Conservation (phyloP, 768 basidiomycete genomes). For the Termitomyces sp. region DNA sequence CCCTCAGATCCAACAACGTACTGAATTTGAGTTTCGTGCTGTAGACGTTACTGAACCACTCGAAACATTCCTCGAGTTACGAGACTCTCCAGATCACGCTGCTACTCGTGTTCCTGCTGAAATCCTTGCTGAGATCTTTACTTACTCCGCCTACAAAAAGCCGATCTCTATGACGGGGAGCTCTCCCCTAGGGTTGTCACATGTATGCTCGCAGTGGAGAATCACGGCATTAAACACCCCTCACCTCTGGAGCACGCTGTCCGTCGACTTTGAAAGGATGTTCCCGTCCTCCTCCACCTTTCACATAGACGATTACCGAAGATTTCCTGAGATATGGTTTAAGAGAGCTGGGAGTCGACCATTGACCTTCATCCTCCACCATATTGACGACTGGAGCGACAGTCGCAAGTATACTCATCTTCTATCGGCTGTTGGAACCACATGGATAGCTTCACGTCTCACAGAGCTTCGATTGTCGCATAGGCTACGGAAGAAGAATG, state of each 20-base stretch:
- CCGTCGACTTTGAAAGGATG: not conserved
- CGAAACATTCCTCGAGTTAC: not conserved
- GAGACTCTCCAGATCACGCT: not conserved
- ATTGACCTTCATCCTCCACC: not conserved
- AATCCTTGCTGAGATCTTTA: not conserved
- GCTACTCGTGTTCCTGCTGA: not conserved
- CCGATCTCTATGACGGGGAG: not conserved
- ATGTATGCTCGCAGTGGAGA: not conserved
- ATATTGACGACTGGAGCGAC: not conserved
- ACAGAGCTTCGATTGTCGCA: not conserved
- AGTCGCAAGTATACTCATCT: not conserved
- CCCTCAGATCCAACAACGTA: too few species aligned
- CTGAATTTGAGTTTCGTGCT: too few species aligned
- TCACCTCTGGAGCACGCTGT: not conserved
- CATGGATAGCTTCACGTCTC: not conserved
- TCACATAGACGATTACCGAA: not conserved
- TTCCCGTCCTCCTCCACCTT: accelerated
- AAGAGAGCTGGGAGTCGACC: not conserved
- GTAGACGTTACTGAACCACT: too few species aligned
- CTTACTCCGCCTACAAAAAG: not conserved
- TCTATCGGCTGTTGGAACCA: not conserved
- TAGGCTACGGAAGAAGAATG: not conserved
- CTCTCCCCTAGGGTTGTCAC: not conserved
- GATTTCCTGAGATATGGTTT: not conserved
- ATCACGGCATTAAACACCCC: not conserved